Base-by-base conservation (phyloP, 139 green algal species). In the Chlamydomonas schloesseri region DNA sequence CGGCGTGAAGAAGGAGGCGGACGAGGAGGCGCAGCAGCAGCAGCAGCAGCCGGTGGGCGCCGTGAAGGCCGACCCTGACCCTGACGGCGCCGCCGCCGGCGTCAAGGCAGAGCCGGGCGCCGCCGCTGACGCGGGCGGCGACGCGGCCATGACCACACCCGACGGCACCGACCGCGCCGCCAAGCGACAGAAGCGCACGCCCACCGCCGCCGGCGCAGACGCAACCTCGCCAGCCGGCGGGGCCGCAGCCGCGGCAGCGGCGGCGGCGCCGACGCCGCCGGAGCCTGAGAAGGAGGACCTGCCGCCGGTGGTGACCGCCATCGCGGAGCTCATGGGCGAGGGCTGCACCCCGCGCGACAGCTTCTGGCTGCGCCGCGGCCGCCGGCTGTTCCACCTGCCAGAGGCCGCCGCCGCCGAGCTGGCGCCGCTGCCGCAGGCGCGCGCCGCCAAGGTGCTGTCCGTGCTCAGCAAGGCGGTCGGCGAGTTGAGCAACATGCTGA, bases 251-350 rank as follows among this genome's bases (percentile, higher is more conserved):
- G 53, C 42, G 8, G 11, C 47, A 33, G n/a, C 33, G 18, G 31
- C 62, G 18, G 21, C 62, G 31, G 31, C 3, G 57, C 21, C 23
- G 34, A 20, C 42, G 57, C 33, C 60, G 74, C 18, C n/a, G 73
- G 15, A 68, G 76, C 1, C 21, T 3, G 76, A 50, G 65, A 31
- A 55, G 36, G 79, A 76, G 79, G 1, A 77, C 67, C n/a, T 70
- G 65, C 67, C 79, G 50, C 47, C 79, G 2, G 80, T 90, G 21
- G 36, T 24, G 6, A 78, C 64, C 9, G 73, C 81, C 0, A 31
- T 91, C 11, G 34, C 60, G 37, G 88, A 91, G 83, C 88, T 91
- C 28, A 60, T 87, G 53, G 71, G 62, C 0, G 79, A 50, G 42
- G 55, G 17, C 18, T 3, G 24, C 47, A 76, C 20, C 47, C 67